phyloP scores from a whole-genome alignment of 1,284 basidiomycete species.

The Pseudozyma tsukubaensis region DNA sequence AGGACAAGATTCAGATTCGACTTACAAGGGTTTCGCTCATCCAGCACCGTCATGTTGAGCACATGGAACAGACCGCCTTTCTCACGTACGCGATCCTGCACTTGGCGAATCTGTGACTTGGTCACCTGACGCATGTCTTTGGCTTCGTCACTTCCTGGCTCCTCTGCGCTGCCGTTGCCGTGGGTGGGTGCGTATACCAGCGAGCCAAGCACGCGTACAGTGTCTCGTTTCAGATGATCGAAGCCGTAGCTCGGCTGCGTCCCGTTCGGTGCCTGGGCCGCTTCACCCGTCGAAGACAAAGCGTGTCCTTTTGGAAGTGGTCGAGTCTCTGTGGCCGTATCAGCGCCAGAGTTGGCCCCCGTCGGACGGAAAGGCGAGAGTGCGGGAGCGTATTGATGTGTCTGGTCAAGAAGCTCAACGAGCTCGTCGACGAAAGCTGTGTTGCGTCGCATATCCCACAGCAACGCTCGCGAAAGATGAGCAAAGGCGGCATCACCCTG shows the following conservation, averaged over 20 bases:
- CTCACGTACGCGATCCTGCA: constrained; percentile 60
- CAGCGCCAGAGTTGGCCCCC: not conserved
- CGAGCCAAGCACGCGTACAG: constrained; percentile 54
- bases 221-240: constrained; percentile 57
- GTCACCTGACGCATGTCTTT: too few species aligned
- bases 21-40: constrained; percentile 62
- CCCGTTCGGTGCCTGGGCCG: constrained; percentile 14
- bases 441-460: constrained; percentile 18
- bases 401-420: constrained; percentile 39
- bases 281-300: constrained; percentile 46
- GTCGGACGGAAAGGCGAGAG: constrained; percentile 51
- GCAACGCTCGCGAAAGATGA: constrained; percentile 7
- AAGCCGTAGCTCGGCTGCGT: constrained; percentile 35
- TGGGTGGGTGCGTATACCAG: constrained; percentile 32
- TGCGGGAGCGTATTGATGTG: constrained; percentile 46
- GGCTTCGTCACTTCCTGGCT: not conserved
- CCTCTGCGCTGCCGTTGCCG: not conserved
- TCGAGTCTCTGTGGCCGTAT: too few species aligned
- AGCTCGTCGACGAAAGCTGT: constrained; percentile 28
- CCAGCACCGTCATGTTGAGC: constrained; percentile 61
- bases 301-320: constrained; percentile 46
- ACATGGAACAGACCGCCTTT: constrained; percentile 59
- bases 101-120: constrained; percentile 26
- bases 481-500: constrained; percentile 1
- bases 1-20: too few species aligned